Conservation (phyloP, 257 asterid species). For the Euphrasia confusa region DNA sequence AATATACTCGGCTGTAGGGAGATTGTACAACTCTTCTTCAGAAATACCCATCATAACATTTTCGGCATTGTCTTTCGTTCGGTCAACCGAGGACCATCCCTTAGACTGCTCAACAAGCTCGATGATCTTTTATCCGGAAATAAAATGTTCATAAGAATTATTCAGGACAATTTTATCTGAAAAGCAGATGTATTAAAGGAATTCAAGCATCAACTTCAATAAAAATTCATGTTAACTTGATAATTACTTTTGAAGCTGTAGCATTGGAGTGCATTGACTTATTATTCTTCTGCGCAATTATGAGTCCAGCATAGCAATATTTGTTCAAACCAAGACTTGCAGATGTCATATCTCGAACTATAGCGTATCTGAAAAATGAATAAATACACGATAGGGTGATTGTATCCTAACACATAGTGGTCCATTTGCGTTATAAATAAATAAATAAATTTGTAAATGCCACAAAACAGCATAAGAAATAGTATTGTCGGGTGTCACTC, state of each 20-base stretch:
- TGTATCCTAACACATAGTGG: not conserved
- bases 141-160: conserved; percentile 25
- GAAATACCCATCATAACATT: conserved; percentile 75
- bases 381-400: conserved; percentile 11
- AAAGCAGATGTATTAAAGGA: conserved; percentile 19
- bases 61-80: conserved; percentile 59
- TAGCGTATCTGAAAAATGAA: conserved; percentile 56
- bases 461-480: conserved; percentile 6
- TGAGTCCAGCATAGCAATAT: conserved; percentile 88
- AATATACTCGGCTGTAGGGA: conserved; percentile 79
- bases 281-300: conserved; percentile 74
- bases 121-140: conserved; percentile 59
- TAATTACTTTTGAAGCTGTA: conserved; percentile 64
- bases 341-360: conserved; percentile 94
- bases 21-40: conserved; percentile 84
- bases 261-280: conserved; percentile 51
- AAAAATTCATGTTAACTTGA: conserved; percentile 6
- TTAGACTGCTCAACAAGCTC: conserved; percentile 98
- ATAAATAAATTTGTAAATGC: conserved; percentile 6
- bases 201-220: conserved; percentile 19
- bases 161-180: conserved; percentile 19
- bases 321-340: conserved; percentile 95
- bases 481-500: conserved; percentile 3
- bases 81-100: conserved; percentile 95
- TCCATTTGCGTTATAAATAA: not conserved